Evolutionary conservation across 164 flowering plant species (phyloP), one percentile per base, ranked within the genome.

Genomic region (Vitis amurensis): DNA sequence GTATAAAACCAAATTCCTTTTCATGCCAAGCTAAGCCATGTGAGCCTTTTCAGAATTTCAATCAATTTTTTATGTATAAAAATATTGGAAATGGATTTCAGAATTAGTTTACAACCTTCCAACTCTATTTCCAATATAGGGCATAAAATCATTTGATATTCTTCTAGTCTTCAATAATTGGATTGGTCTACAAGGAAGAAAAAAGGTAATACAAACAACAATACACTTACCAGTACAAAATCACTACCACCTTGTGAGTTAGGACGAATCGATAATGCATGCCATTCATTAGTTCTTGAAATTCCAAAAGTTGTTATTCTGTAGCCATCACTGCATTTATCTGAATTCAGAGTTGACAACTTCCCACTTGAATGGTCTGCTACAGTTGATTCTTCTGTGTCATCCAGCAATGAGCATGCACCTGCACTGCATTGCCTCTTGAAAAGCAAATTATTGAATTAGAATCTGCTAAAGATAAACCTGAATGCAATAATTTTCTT

Each of bases 181-280:
- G 47, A 7, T 29, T 27, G 47, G 37, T 59, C 62, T 12, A 59
- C 15, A 59, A 19, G 59, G 59, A 59, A 1, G 13, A 7, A 2
- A 30, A 11, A 37, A 37, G 44, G 44, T 37, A 49, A 16, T n/a
- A 37, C 7, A 65, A 59, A 65, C 16, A 56, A 44, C 9, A 0
- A 4, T 14, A 65, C 23, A 71, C 71, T 69, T 66, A 80, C 88
- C 82, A 82, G 69, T 61, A 71, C 55, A 71, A 78, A 85, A 70
- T 82, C 83, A 76, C 66, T 74, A 68, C 88, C 85, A 63, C 88
- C 88, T 49, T 65, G 68, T 27, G 71, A 64, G 66, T 85, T 85
- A 31, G 76, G 71, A 27, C 67, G 37, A 73, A 82, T 68, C 51
- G 81, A 80, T n/a, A 77, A 80, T 68, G 86, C 88, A 71, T 77